Base-by-base conservation (phyloP, 2,329 filamentous ascomycete species). In the Trichoderma koningii region DNA sequence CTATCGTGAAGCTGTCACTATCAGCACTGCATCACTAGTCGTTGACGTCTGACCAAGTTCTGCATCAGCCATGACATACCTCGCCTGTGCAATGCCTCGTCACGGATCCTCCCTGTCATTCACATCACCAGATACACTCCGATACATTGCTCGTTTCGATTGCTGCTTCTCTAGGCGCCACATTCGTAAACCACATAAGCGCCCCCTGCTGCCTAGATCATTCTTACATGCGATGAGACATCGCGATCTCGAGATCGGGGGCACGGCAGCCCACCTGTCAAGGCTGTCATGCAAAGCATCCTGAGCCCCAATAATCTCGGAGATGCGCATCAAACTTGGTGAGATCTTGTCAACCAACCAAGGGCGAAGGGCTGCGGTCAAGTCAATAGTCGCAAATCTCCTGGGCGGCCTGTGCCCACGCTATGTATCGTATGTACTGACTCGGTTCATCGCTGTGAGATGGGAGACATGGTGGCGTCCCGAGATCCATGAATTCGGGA, bases 401-500 rank as follows among this genome's bases (percentile, higher is more conserved):
- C 38, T 48, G 15, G 38, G 44, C 12, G 30, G n/a, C 34, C 21
- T 44, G 34, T 51, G 14, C 23, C 30, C 50, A 34, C 19, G 5
- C 19, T 26, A 26, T 6, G 19, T 17, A 52, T 52, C 50, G 21
- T 23, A 23, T 2, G 28, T 34, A 12, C 30, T 28, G 26, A 15
- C 14, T 41, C 28, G 42, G 47, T 55, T n/a, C 6, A 38, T 10
- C 26, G 15, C 7, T 14, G 9, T 14, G 14, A 2, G 9, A 47
- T 26, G 26, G 47, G 17, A 17, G 30, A 48, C 26, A 26, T 38
- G 28, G n/a, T 26, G 19, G 50, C 38, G 28, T 55, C 59, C n/a
- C 38, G 52, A 52, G 34, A 59, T 45, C 53, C 47, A 59, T 34
- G 19, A 23, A n/a, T 26, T 64, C 53, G 62, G 62, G 47, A 63